Evolutionary conservation across 768 basidiomycete species (phyloP), one percentile per base, ranked within the genome.

Genomic region (Tricholoma furcatifolium): DNA sequence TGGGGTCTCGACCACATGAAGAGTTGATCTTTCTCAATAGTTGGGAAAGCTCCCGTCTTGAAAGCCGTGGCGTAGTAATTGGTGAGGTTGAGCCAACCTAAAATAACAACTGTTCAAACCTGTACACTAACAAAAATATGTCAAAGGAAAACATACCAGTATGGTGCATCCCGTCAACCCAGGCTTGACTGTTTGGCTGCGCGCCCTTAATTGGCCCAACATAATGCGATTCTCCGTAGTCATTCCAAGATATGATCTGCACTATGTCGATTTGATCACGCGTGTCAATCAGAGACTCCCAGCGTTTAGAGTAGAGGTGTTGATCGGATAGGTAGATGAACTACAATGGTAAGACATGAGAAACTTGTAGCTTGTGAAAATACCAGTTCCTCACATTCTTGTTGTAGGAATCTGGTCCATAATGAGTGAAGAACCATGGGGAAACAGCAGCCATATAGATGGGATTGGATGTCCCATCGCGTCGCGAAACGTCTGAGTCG

Each of bases 361-460:
- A 24, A 32, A 14, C 36, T n/a, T 4, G 30, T 3, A 7, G 10
- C 21, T 10, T 8, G 18, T 18, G 18, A 27, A 39, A 4, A 8
- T 31, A 20, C n/a, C n/a, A n/a, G n/a, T 30, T 30, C 69, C 78
- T 50, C 56, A 84, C 84, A 62, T 91, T 91, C 66, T 91, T 91
- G 68, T 90, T 81, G 63, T 79, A 89, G 2, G 80, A 74, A 47
- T 88, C 65, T 10, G 74, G 67, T 23, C 82, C 76, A 63, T 88
- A 91, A 64, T 91, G 88, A 2, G 88, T 87, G 66, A 87, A 91
- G 73, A 91, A 91, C 81, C 85, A 84, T 12, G 88, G 85, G 10
- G 87, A 83, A 24, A 84, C 82, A 12, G 85, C 71, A 6, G 70
- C 80, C 74, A 74, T 78, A 58, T 78, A 80, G 4, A 65, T 60